phyloP scores from a whole-genome alignment of 2,329 filamentous ascomycete genomes.

The Geosmithia putterillii region DNA sequence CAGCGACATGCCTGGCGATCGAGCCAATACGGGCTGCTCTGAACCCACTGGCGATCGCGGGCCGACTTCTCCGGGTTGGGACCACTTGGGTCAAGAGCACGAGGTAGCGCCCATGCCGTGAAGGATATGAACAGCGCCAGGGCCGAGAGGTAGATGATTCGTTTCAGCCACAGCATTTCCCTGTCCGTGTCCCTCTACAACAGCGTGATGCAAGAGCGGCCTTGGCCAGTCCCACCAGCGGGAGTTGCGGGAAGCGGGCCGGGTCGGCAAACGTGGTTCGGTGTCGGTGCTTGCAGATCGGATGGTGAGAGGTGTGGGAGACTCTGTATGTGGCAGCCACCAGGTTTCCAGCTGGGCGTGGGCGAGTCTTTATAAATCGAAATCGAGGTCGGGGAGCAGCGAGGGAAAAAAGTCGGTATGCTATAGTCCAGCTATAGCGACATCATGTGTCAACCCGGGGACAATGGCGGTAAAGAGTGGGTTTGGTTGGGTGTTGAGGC shows the following conservation, averaged over 20 bases:
- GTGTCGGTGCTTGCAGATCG: no score
- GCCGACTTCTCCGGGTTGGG: slow-evolving; percentile 46
- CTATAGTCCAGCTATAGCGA: slow-evolving; percentile 1
- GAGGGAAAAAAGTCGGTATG: neutral
- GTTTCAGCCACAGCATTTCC: slow-evolving; percentile 25
- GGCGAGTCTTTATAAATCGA: no score
- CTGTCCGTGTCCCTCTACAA: neutral
- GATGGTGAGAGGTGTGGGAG: no score
- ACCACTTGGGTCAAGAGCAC: slow-evolving; percentile 49
- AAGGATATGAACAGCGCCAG: slow-evolving; percentile 33
- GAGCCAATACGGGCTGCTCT: slow-evolving; percentile 58
- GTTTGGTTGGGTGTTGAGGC: neutral
- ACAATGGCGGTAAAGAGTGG: neutral
- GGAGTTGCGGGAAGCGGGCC: no score
- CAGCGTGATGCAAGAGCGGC: no score
- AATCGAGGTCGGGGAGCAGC: neutral
- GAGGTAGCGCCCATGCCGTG: slow-evolving; percentile 36
- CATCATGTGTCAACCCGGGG: no score
- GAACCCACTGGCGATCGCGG: slow-evolving; percentile 56
- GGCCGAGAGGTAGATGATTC: slow-evolving; percentile 23
- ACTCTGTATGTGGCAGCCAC: no score
- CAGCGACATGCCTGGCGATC: slow-evolving; percentile 69
- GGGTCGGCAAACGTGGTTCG: neutral
- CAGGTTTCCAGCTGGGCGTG: no score
- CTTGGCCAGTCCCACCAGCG: no score